A percentile compares a stretch with the other conserved stretches of the same genome.
Conservation (phyloP, 345 rosid genomes). For the Carallia brachiata region DNA sequence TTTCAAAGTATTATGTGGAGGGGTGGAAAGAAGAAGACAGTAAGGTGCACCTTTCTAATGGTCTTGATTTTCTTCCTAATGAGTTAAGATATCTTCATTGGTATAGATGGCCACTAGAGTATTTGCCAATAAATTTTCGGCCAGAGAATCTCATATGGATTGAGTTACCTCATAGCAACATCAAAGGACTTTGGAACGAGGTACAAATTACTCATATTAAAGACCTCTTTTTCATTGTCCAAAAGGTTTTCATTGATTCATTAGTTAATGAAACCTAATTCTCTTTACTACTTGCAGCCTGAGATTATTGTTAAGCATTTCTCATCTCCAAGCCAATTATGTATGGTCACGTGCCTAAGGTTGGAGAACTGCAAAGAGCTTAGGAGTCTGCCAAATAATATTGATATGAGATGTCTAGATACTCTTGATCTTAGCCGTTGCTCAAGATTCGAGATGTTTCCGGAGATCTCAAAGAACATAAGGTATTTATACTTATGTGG, state of each 20-base stretch:
- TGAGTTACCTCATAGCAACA: not conserved
- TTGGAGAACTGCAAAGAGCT: not conserved
- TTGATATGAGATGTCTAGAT: conserved; percentile 8
- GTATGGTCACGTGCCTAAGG: not conserved
- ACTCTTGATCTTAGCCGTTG: conserved; percentile 12
- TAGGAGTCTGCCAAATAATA: conserved; percentile 4
- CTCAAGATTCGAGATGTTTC: conserved; percentile 2
- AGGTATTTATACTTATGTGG: not conserved
- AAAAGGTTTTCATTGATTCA: no score
- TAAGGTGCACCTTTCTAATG: not conserved
- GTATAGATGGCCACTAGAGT: not conserved
- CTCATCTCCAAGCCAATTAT: not conserved
- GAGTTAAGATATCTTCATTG: conserved; percentile 9
- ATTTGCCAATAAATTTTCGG: conserved; percentile 8
- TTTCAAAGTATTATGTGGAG: not conserved
- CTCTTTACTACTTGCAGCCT: no score
- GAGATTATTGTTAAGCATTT: not conserved
- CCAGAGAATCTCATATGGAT: conserved; percentile 3
- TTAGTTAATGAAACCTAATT: no score
- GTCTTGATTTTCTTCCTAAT: conserved; percentile 2
- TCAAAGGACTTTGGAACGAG: conserved; percentile 3
- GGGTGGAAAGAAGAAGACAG: not conserved
- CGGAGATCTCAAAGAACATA: not conserved
- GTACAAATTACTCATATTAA: not conserved
- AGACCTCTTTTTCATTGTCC: not conserved